A percentile compares a stretch with the other conserved stretches of the same genome.
These are phyloP conservation scores for Petrea volubilis DNA, from an alignment of 257 asterid genomes.

Conservation along the genomic window DNA sequence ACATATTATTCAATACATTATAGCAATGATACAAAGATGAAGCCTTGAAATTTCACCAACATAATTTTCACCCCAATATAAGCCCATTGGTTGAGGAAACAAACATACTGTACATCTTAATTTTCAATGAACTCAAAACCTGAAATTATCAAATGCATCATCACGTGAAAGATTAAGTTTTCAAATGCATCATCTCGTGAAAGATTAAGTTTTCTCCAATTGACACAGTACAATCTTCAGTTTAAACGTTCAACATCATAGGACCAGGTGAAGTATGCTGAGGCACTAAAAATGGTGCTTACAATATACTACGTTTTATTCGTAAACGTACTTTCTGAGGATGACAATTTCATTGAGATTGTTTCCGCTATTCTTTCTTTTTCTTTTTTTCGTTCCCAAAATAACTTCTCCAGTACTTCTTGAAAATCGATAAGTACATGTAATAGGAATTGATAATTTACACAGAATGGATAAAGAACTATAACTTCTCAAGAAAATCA, in stretches of 20 bases:
- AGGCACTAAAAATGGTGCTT: background rate
- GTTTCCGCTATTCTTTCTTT: background rate
- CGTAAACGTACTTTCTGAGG: background rate
- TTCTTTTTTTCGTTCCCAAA: background rate
- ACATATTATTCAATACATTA: background rate
- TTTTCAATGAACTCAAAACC: background rate
- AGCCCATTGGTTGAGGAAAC: background rate
- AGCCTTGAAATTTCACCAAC: background rate
- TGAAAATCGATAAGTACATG: background rate
- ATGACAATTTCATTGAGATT: background rate
- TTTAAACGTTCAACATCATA: background rate
- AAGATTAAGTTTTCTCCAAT: background rate
- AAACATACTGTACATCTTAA: background rate
- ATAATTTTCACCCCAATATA: background rate
- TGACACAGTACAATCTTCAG: too few relatives aligned
- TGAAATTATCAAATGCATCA: too few relatives aligned
- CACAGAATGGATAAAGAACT: background rate
- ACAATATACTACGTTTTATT: background rate
- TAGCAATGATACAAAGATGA: background rate
- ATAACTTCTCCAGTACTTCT: background rate
- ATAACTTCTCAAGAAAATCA: background rate
- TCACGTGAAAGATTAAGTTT: background rate
- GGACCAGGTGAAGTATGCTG: too few relatives aligned
- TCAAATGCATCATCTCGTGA: background rate
- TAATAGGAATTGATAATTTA: background rate